phyloP scores from a whole-genome alignment of 305 asterid genomes.

The Caryopteris hybrid region DNA sequence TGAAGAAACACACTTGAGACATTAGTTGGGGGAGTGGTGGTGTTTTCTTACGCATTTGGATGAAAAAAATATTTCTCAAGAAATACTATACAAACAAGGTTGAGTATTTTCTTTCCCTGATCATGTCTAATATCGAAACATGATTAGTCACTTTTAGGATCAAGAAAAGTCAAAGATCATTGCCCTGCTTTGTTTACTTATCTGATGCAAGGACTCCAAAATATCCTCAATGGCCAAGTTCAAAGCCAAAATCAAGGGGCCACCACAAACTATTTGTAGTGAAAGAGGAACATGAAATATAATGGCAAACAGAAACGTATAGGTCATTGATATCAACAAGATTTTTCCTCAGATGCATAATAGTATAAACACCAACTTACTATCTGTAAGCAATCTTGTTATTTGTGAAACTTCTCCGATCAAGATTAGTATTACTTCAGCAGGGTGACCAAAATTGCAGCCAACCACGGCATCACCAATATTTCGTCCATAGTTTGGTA shows the following conservation, averaged over 20 bases:
- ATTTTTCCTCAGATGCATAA: constrained; percentile 18
- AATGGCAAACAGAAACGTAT: constrained; percentile 7
- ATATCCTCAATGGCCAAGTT: constrained; percentile 12
- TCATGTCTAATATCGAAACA: background rate
- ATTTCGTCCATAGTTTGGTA: constrained; percentile 37
- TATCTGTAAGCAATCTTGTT: constrained; percentile 53
- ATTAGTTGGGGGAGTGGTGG: too few species aligned
- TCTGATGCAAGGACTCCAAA: too few species aligned
- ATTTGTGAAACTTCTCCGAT: constrained; percentile 58
- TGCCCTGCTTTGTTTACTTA: constrained; percentile 1
- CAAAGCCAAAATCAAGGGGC: constrained; percentile 5
- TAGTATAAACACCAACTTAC: constrained; percentile 50
- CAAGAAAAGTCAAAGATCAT: background rate
- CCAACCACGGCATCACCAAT: constrained; percentile 65
- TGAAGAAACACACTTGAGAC: background rate
- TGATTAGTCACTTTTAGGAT: background rate
- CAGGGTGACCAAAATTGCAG: constrained; percentile 88
- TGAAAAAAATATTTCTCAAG: too few species aligned
- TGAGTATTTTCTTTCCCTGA: background rate
- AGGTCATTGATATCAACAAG: constrained; percentile 17
- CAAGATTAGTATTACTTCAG: constrained; percentile 60
- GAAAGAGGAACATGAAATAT: background rate
- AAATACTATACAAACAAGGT: too few species aligned
- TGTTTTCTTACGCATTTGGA: too few species aligned
- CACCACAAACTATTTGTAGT: constrained; percentile 6